Evolutionary conservation across 306 rosid genomes (phyloP).

Genomic region (Crotalaria pallida): DNA sequence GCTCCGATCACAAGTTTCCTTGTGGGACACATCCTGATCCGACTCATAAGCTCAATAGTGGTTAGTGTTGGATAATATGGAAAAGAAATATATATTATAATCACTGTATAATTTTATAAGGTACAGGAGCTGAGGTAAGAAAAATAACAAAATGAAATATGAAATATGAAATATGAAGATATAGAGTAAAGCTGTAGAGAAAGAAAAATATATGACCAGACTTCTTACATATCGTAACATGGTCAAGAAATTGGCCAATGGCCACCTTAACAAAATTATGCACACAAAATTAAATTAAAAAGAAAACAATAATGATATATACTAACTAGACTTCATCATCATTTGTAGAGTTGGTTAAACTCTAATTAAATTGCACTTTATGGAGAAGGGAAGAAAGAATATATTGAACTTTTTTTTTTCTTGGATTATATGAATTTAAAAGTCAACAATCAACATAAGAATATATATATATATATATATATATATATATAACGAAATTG

Average conservation of each 20-base stretch:
- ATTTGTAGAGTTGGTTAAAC: too few species aligned
- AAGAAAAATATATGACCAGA: too few species aligned
- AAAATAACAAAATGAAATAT: background rate
- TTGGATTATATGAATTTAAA: too few species aligned
- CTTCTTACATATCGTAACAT: background rate
- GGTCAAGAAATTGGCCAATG: background rate
- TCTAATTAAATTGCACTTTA: too few species aligned
- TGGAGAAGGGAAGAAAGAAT: background rate
- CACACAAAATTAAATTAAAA: background rate
- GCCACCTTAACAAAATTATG: background rate
- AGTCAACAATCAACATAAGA: too few species aligned
- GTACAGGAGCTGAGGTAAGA: background rate
- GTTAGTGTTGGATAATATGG: background rate
- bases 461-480: too few species aligned
- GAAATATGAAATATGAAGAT: background rate
- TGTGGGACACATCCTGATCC: background rate
- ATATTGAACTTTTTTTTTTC: too few species aligned
- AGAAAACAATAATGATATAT: too few species aligned
- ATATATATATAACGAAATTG: too few species aligned
- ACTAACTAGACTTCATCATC: background rate
- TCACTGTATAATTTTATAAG: background rate
- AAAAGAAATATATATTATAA: too few species aligned
- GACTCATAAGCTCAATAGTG: background rate
- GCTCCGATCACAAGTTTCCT: background rate
- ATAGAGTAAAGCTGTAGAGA: too few species aligned